Evolutionary conservation across 192 early-diverging fungal genomes (phyloP), one percentile per base, ranked within the genome.

Genomic region (Umbelopsis ramanniana): DNA sequence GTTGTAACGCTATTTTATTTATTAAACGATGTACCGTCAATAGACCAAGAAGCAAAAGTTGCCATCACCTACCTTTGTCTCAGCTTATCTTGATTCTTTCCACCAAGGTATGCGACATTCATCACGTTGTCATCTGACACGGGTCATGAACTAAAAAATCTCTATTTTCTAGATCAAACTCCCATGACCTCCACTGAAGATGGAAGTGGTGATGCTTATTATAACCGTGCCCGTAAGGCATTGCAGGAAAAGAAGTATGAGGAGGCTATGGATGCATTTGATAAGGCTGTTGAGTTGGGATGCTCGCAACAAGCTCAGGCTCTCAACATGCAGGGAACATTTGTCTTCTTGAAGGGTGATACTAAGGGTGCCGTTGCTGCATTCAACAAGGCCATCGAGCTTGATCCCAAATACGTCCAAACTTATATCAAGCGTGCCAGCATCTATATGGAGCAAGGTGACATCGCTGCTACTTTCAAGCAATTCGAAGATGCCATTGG

Each of bases 31-130:
- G 15, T 4, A 17, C 29, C 22, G 38, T 75, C 29, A 17, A 6
- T 67, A 82, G 76, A 85, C 77, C 11, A 88, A 83, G 72, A 74
- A 73, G 6, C 76, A 53, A 23, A 86, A 87, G 10, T 81, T 99
- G 60, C 97, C 97, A n/a, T 96, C 94, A 8, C 84, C 87, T 76
- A 95, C 95, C 43, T 98, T 97, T 78, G 93, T 97, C 76, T 85
- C 85, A 37, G 94, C 94, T 5, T 99, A 97, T 79, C 87, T 99
- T 76, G 96, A 98, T 75, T 95, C 97, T 14, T 98, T 97, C 85
- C 82, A 89, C 26, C 80, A 80, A 72, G 78, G 78, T 80, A 68
- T 48, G 35, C 33, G 0, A 5, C 40, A 12, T 43, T 11, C 11
- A 46, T 50, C 55, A 8, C 46, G 23, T 14, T 29, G 17, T 47